Base-by-base conservation (phyloP, 257 asterid species). In the Ehretia macrophylla region DNA sequence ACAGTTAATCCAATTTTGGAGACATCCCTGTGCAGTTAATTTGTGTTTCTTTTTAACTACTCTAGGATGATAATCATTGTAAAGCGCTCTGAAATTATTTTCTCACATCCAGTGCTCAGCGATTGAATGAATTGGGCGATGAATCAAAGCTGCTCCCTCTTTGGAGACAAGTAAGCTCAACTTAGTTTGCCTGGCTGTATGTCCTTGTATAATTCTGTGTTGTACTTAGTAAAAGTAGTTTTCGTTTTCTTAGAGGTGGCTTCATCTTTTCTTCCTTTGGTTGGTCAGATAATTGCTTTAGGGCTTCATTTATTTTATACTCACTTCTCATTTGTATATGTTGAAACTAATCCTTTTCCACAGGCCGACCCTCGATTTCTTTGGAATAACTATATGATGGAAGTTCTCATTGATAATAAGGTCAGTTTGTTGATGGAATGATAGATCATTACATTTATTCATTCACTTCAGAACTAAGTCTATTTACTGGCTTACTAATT, bases 291-390 rank as follows among this genome's bases (percentile, higher is more conserved):
- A 37, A 57, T 23, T 56, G 11, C 53, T 37, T 60, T 52, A 51
- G 22, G 51, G 20, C 35, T 17, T 22, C 46, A 32, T 56, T n/a
- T 23, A 23, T 10, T 50, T 55, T 60, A 51, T 22, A 17, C 37
- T 64, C 27, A 37, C 56, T 48, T 58, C 51, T 51, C 40, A 11
- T 51, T 51, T 32, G 60, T 67, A 46, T 3, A 61, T 63, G 46
- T 42, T 37, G 14, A 19, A 52, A 16, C 59, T 51, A 37, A 55
- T 75, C 13, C n/a, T 56, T 66, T 51, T 35, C n/a, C 48, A n/a
- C 85, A 90, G 99, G 96, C 95, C 52, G 99, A 90, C 67, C 94
- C 96, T 66, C 88, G 85, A 50, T 90, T 83, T 75, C 79, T 90
- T 52, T 93, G 99, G 99, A 90, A 93, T 80, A 82, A 77, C 69